A percentile compares a stretch with the other conserved stretches of the same genome.
These are phyloP conservation scores for Grosmannia huntii DNA, from an alignment of 2,329 filamentous ascomycete species.

Conservation along the genomic window DNA sequence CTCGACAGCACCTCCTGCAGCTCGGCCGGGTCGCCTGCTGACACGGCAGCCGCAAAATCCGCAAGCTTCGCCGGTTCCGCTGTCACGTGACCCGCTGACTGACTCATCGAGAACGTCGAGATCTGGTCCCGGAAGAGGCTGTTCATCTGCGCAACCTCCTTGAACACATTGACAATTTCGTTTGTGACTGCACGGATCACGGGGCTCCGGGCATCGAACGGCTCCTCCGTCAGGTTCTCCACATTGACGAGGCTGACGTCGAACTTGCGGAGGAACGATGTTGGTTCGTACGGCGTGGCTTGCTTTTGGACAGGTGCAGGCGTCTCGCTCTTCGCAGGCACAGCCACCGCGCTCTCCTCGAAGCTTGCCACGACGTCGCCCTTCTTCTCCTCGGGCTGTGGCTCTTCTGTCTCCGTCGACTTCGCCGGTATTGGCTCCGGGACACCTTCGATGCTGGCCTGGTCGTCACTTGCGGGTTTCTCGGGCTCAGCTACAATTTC, in stretches of 20 bases:
- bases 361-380: slow-evolving; percentile 96
- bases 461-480: background rate
- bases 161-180: slow-evolving; percentile 98
- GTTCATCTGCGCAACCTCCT: slow-evolving; percentile 89
- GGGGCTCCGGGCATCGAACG: slow-evolving; percentile 78
- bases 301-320: slow-evolving; percentile 8
- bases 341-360: slow-evolving; percentile 62
- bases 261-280: slow-evolving; percentile 81
- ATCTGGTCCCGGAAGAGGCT: slow-evolving; percentile 94
- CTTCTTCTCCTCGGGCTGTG: slow-evolving; percentile 49
- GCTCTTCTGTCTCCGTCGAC: slow-evolving; percentile 34
- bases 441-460: slow-evolving; percentile 24
- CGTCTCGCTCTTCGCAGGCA: slow-evolving; percentile 33
- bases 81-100: slow-evolving; percentile 86
- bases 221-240: slow-evolving; percentile 80
- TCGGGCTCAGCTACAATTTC: slow-evolving; percentile 33
- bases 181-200: slow-evolving; percentile 87
- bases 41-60: slow-evolving; percentile 93
- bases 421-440: slow-evolving; percentile 50
- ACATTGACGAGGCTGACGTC: slow-evolving; percentile 91
- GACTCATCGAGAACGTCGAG: slow-evolving; percentile 90
- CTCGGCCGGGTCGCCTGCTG: slow-evolving; percentile 83
- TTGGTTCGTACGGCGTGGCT: slow-evolving; percentile 56
- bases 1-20: slow-evolving; percentile 83
- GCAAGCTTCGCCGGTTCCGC: slow-evolving; percentile 91